Base-by-base conservation (phyloP, 202 grass and related monocot genomes). In the Schoenoplectus tabernaemontani region DNA sequence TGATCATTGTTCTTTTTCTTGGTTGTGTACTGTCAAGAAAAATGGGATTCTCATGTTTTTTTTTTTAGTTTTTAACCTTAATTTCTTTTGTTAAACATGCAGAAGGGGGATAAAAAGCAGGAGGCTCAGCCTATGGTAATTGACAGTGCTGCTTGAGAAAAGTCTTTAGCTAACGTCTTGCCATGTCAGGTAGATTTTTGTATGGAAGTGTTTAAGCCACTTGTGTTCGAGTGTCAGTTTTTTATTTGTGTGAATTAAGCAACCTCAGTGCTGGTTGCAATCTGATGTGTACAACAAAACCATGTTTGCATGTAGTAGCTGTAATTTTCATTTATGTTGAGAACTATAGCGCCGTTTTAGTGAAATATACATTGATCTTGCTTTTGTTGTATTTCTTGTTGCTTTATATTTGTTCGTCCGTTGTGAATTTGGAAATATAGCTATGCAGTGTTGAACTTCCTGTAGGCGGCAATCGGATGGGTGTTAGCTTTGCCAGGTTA, bases 91-190 rank as follows among this genome's bases (percentile, higher is more conserved):
- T 28, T 47, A 86, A 83, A 80, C 36, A 0, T 22, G 74, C 62
- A 82, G 17, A 39, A 88, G 16, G 59, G 58, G 2, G 22, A 32
- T 7, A 2, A n/a, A 26, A 83, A 86, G 59, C 66, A 95, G 78
- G 81, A 89, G 43, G 77, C 87, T 3, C 1, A 84, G 79, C 56
- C 43, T 72, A 4, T 82, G 85, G 84, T 60, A 76, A 80, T 65
- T 39, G 56, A 63, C 42, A 30, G 63, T 44, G 36, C 69, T 68
- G 70, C 85, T 69, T 82, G 83, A 71, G 42, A n/a, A n/a, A 69
- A 77, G 41, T 59, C 12, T 47, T 48, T 9, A 46, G 10, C 20
- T 71, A 8, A 69, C 23, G 20, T 46, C 10, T 69, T 22, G 13
- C 1, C n/a, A n/a, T n/a, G n/a, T n/a, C n/a, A n/a, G n/a, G n/a